Conservation (phyloP, 352 stramenopile species). For the Phytopythium kandeliae region DNA sequence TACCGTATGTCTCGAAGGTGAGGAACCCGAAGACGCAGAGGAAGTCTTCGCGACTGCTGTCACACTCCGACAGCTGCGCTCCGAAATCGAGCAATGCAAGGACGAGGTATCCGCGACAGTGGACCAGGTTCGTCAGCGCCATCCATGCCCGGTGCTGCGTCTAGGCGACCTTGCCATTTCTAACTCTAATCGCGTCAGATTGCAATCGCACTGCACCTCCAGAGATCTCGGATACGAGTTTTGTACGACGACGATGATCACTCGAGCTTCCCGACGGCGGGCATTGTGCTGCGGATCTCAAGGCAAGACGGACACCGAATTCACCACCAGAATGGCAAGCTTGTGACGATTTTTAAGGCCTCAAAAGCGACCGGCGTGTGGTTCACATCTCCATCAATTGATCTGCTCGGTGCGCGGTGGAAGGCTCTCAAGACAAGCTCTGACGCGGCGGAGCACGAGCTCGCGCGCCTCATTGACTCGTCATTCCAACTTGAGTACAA, state of each 20-base stretch:
- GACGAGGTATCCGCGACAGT: conserved; percentile 13
- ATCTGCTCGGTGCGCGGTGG: conserved; percentile 28
- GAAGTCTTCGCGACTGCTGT: not conserved
- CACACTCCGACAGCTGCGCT: conserved; percentile 6
- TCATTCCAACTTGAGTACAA: conserved; percentile 12
- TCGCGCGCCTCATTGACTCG: conserved; percentile 14
- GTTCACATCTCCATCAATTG: conserved; percentile 31
- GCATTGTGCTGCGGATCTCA: conserved; percentile 34
- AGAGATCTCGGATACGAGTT: conserved; percentile 23
- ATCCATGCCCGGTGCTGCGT: not conserved
- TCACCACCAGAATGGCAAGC: conserved; percentile 17
- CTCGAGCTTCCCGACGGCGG: conserved; percentile 9
- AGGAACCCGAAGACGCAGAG: not conserved
- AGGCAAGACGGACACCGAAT: conserved; percentile 37
- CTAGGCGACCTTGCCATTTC: too few relatives aligned
- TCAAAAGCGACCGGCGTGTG: conserved; percentile 35
- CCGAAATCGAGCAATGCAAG: conserved; percentile 16
- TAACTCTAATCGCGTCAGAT: conserved; percentile 10
- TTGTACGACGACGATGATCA: conserved; percentile 31
- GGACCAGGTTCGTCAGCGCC: conserved; percentile 12
- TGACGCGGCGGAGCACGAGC: conserved; percentile 12
- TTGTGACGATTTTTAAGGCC: conserved; percentile 24
- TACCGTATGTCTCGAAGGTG: too few relatives aligned
- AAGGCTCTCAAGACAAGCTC: conserved; percentile 17
- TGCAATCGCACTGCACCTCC: conserved; percentile 19